Evolutionary conservation across 352 stramenopile genomes (phyloP), one percentile per base, ranked within the genome.

Genomic region (Hyphochytrium catenoides): DNA sequence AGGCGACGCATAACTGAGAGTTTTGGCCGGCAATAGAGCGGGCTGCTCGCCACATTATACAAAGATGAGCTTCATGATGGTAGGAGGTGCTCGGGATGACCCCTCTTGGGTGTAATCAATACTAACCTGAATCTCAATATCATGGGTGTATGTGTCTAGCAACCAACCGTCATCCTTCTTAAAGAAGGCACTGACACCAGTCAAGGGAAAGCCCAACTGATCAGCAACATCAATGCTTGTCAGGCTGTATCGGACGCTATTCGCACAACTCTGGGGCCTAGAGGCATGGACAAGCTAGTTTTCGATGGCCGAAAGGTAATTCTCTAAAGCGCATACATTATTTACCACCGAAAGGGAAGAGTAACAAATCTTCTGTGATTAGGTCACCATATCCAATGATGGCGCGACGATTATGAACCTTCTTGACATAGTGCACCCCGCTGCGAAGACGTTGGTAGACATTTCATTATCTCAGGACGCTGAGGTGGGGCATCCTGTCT

Each of bases 221-320:
- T 95, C 37, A 90, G 70, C 59, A 79, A 79, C 52, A 77, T 77
- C 48, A 77, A 79, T 45, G 64, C 66, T 15, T 77, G 68, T 41
- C 66, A 95, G 55, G 89, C 89, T 17, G 79, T 99, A 29, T 91
- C 88, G 50, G 89, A 97, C 54, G 77, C 86, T 36, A 75, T 98
- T 34, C 73, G 86, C 39, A 95, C 91, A 19, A 97, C 89, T 8
- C 62, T 98, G 18, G 91, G 91, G 16, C 91, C 89, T 18, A 74
- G 89, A 19, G 91, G 91, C 43, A 97, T 97, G 85, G 91, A 98
- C 67, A 98, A 98, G 56, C 67, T 98, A n/a, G 83, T 98, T 27
- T 85, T 93, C 46, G 61, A 82, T 19, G 68, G 70, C 36, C 61
- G 57, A 35, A 77, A 74, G 48, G 53, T 62, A 30, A 33, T 22